These are phyloP conservation scores for Microsporum audouinii DNA, from an alignment of 2,329 filamentous ascomycete species.

Conservation along the genomic window DNA sequence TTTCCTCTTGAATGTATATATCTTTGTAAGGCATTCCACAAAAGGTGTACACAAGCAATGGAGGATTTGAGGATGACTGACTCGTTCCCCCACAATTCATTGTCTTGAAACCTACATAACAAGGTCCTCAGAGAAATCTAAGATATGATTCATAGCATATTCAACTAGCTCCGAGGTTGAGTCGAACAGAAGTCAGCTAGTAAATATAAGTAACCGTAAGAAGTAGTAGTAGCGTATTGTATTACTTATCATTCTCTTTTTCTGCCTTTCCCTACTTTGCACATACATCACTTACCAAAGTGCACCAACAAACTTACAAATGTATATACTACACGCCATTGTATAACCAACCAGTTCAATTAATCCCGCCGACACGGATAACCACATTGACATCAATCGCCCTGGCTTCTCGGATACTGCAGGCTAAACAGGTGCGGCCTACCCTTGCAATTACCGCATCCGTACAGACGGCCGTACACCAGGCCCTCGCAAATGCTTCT, in stretches of 20 bases:
- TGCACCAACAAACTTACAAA: background rate
- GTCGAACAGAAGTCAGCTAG: background rate
- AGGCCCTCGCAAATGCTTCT: conserved; percentile 34
- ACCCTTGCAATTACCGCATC: conserved; percentile 33
- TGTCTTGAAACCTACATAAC: background rate
- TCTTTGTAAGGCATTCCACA: background rate
- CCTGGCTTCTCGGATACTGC: conserved; percentile 34
- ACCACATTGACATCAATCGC: conserved; percentile 30
- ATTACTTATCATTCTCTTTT: background rate
- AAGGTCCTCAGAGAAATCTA: background rate
- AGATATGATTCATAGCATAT: background rate
- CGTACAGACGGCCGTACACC: conserved; percentile 34
- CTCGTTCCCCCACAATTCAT: background rate
- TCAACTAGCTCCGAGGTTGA: background rate
- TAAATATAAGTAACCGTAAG: background rate
- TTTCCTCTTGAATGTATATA: background rate
- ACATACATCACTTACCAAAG: background rate
- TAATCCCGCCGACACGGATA: conserved; percentile 25
- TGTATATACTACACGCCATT: background rate
- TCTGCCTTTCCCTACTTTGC: background rate
- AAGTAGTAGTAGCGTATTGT: background rate
- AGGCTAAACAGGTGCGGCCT: conserved; percentile 30
- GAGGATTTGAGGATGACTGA: background rate
- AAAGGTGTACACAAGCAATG: background rate
- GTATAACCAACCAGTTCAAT: background rate